These are phyloP conservation scores for Orbilia quercus DNA, from an alignment of 2,329 filamentous ascomycete species.

Conservation along the genomic window DNA sequence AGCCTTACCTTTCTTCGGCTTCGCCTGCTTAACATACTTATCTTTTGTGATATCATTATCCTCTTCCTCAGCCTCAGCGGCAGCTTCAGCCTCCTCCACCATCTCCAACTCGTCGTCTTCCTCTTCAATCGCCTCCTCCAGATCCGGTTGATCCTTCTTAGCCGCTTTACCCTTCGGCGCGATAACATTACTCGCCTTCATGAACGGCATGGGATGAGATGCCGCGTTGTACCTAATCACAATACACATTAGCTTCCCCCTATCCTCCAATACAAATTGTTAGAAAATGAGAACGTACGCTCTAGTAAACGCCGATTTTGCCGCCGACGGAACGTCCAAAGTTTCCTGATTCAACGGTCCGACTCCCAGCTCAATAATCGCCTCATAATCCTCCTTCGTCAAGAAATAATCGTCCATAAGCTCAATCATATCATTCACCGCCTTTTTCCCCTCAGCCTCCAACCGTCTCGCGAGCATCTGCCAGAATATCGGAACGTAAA, in stretches of 20 bases:
- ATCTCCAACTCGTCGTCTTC: constrained; percentile 79
- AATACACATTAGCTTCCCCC: constrained; percentile 27
- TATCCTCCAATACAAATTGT: constrained; percentile 1
- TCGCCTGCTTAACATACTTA: constrained; percentile 94
- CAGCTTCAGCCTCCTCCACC: constrained; percentile 67
- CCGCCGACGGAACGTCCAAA: constrained; percentile 82
- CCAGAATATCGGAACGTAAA: constrained; percentile 92
- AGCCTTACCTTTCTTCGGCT: constrained; percentile 74
- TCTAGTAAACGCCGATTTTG: constrained; percentile 89
- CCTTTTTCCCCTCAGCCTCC: constrained; percentile 81
- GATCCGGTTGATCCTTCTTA: constrained; percentile 82
- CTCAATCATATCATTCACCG: constrained; percentile 83
- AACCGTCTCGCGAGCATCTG: constrained; percentile 79
- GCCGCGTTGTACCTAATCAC: constrained; percentile 80
- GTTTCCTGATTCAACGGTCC: constrained; percentile 81
- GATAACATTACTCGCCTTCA: constrained; percentile 82
- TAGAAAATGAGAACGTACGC: constrained; percentile 71
- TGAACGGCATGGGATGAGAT: constrained; percentile 91
- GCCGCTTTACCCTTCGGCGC: constrained; percentile 69
- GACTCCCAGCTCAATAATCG: constrained; percentile 88
- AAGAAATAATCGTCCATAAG: constrained; percentile 98
- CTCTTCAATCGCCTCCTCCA: constrained; percentile 95
- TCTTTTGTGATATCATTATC: constrained; percentile 90
- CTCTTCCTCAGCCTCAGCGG: constrained; percentile 76
- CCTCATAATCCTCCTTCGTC: constrained; percentile 93